Percentiles rank a stretch among this genome's conserved stretches.
Conservation (phyloP, 805 yeast genomes). For the Pichia exigua region DNA sequence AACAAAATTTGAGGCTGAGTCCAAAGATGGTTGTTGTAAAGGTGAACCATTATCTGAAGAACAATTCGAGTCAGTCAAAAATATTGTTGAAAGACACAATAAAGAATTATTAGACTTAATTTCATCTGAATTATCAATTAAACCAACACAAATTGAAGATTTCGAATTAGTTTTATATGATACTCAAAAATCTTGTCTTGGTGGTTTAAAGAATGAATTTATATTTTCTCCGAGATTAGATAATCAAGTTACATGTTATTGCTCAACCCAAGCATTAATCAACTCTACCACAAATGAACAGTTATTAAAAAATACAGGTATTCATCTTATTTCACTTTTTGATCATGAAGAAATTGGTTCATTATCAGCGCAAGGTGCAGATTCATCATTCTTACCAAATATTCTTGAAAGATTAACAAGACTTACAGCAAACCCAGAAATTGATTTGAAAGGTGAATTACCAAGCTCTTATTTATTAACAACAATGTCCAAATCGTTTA, state of each 20-base stretch:
- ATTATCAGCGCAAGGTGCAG: slow-evolving; percentile 92
- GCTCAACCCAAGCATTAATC: slow-evolving; percentile 66
- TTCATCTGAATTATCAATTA: slow-evolving; percentile 54
- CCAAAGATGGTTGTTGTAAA: slow-evolving; percentile 35
- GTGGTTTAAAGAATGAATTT: slow-evolving; percentile 87
- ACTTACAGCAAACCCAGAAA: slow-evolving; percentile 32
- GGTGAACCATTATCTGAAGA: slow-evolving; percentile 43
- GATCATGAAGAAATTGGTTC: slow-evolving; percentile 98
- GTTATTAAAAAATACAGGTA: slow-evolving; percentile 43
- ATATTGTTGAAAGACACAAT: slow-evolving; percentile 70
- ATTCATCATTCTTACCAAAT: slow-evolving; percentile 81
- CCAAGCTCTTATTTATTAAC: slow-evolving; percentile 38
- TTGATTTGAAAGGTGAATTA: slow-evolving; percentile 27
- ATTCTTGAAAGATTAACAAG: slow-evolving; percentile 60
- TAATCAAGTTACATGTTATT: slow-evolving; percentile 80
- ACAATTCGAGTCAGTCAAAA: slow-evolving; percentile 57
- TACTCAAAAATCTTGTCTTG: slow-evolving; percentile 72
- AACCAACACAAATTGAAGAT: slow-evolving; percentile 62
- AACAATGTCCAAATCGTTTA: slow-evolving; percentile 69
- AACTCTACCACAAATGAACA: slow-evolving; percentile 25
- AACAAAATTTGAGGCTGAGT: not conserved
- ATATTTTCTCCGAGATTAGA: slow-evolving; percentile 88
- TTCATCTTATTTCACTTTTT: slow-evolving; percentile 72
- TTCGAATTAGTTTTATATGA: slow-evolving; percentile 84
- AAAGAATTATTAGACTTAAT: slow-evolving; percentile 58